Evolutionary conservation across 2,329 filamentous ascomycete species (phyloP), one percentile per base, ranked within the genome.

Genomic region (Pestalotiopsis sp.): DNA sequence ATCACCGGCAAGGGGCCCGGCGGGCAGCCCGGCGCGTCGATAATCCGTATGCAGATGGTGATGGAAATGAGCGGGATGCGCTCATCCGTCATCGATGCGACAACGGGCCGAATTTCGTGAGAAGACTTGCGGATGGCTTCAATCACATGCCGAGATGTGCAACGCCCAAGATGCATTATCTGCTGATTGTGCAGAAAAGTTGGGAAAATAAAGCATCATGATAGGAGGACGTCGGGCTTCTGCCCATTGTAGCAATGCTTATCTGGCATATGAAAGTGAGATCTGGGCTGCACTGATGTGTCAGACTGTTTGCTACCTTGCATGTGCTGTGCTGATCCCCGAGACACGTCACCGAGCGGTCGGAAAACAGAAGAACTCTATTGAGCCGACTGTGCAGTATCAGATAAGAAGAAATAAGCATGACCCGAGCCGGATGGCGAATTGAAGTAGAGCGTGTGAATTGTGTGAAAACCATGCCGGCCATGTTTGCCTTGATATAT

Each of bases 1-100:
- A 75, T 85, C 3, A 80, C 81, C 25, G 78, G 79, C 1, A 63
- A 68, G 0, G 77, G 73, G 0, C 73, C 75, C 0, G 80, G 77
- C 0, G 80, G 81, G 0, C 56, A 69, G 3, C 67, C 74, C 25
- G 79, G 77, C 1, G 56, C 69, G 3, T 2, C 4, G 2, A 70
- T 76, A 70, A 71, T 76, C 70, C 68, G 68, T 25, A 25, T 67
- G 64, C 52, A 71, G 66, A 75, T 78, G 75, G 66, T 64, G 27
- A 49, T 58, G 20, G 57, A 67, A 20, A 4, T 17, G 20, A 14
- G 60, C 3, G 57, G 45, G 3, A 9, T 52, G 17, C 14, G 5
- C 14, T 23, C 45, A 12, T n/a, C 45, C 17, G 41, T 49, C 45
- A 1, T 52, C 20, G 45, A 52, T 52, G 17, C 17, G 17, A n/a